These are phyloP conservation scores for Limtongia smithiae DNA, from an alignment of 805 yeast species.

Conservation along the genomic window DNA sequence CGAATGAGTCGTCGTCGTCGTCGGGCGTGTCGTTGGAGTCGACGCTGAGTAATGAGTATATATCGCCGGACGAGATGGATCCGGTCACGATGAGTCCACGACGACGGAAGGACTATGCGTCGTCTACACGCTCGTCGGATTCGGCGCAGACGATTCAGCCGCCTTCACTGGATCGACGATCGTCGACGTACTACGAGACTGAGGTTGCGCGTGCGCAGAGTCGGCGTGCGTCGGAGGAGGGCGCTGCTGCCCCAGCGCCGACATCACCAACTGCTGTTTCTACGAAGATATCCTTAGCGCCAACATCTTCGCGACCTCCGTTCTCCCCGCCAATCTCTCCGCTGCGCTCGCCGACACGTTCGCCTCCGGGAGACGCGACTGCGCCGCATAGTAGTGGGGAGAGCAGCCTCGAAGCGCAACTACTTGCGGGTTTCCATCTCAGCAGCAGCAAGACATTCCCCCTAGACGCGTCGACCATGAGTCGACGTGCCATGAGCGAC, in stretches of 20 bases:
- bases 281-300: no score
- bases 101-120: background rate
- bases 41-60: background rate
- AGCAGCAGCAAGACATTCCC: background rate
- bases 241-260: background rate
- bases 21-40: constrained; percentile 3
- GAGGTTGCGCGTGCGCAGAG: constrained; percentile 5
- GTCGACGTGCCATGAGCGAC: background rate
- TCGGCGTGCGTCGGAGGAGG: background rate
- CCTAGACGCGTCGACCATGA: no score
- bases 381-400: background rate
- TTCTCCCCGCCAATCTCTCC: background rate
- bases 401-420: background rate
- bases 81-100: background rate
- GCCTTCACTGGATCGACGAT: constrained; percentile 11
- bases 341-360: background rate
- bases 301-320: no score
- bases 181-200: constrained; percentile 20
- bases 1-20: constrained; percentile 1
- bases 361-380: background rate
- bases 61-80: background rate
- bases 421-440: background rate
- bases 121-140: background rate
- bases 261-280: background rate
- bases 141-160: background rate